These are phyloP conservation scores for Teunomyces kruisii DNA, from an alignment of 805 yeast genomes.

Conservation along the genomic window DNA sequence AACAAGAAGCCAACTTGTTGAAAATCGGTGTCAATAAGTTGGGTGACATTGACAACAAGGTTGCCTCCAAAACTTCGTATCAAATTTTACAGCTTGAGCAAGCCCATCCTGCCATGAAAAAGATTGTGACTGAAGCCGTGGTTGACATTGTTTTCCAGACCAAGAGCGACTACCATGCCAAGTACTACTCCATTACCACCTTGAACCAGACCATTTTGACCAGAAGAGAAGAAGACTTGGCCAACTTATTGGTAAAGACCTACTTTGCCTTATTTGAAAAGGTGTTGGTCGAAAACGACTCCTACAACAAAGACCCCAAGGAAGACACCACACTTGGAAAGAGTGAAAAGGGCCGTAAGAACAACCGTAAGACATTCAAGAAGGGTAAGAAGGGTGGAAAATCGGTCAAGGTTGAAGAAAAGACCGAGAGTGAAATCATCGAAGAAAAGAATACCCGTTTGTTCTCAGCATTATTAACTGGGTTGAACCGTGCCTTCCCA, in stretches of 20 bases:
- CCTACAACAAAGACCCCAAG: slow-evolving; percentile 26
- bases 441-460: slow-evolving; percentile 84
- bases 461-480: slow-evolving; percentile 89
- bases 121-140: slow-evolving; percentile 73
- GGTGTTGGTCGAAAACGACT: slow-evolving; percentile 65
- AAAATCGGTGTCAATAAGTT: slow-evolving; percentile 89
- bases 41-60: slow-evolving; percentile 91
- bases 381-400: slow-evolving; percentile 88
- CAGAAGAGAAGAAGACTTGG: slow-evolving; percentile 71
- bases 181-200: slow-evolving; percentile 84
- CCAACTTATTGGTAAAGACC: slow-evolving; percentile 78
- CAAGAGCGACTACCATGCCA: slow-evolving; percentile 74
- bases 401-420: slow-evolving; percentile 61
- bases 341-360: slow-evolving; percentile 56
- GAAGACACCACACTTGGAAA: slow-evolving; percentile 46
- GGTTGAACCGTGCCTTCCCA: slow-evolving; percentile 95
- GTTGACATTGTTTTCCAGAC: slow-evolving; percentile 77
- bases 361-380: slow-evolving; percentile 65
- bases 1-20: slow-evolving; percentile 90
- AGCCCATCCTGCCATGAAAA: slow-evolving; percentile 94
- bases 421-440: slow-evolving; percentile 59
- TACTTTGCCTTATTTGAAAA: slow-evolving; percentile 87
- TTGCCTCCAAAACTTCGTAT: slow-evolving; percentile 84
- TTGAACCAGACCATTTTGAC: slow-evolving; percentile 91
- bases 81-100: slow-evolving; percentile 78